Percentiles rank a stretch among this genome's conserved stretches.
Evolutionary conservation across 1,139 yeast species (phyloP).

Genomic region (Arxiozyma slooffiae): DNA sequence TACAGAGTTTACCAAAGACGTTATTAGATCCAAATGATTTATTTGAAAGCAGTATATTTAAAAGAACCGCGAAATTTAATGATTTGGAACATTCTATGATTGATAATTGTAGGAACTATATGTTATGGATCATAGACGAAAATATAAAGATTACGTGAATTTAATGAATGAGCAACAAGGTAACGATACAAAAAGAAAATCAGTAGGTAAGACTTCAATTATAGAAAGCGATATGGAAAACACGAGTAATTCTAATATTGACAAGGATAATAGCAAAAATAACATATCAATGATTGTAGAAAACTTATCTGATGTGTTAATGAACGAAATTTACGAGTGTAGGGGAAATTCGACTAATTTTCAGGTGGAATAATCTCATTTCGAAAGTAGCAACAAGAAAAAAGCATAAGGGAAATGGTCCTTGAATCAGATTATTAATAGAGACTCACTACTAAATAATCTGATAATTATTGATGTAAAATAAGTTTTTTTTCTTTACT

Average conservation of each 20-base stretch:
- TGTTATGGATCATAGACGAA: slow-evolving; percentile 54
- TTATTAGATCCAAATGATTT: slow-evolving; percentile 61
- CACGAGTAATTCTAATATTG: background rate
- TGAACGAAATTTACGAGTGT: slow-evolving; percentile 28
- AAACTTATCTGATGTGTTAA: slow-evolving; percentile 4
- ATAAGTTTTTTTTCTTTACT: too few relatives aligned
- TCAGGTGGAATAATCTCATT: slow-evolving; percentile 34
- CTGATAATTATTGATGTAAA: background rate
- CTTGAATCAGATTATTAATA: background rate
- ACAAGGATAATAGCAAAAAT: background rate
- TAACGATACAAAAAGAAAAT: background rate
- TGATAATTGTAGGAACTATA: slow-evolving; percentile 62
- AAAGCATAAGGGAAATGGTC: slow-evolving; percentile 24
- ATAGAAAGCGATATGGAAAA: background rate
- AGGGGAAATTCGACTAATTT: slow-evolving; percentile 33
- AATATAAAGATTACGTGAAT: slow-evolving; percentile 31
- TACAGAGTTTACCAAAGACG: slow-evolving; percentile 73
- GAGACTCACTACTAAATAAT: background rate
- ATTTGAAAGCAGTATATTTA: slow-evolving; percentile 62
- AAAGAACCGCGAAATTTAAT: slow-evolving; percentile 64
- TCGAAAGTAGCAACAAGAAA: slow-evolving; percentile 32
- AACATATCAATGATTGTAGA: background rate
- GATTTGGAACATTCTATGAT: slow-evolving; percentile 76
- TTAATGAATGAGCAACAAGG: slow-evolving; percentile 7
- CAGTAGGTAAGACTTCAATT: background rate